Evolutionary conservation across 2,329 filamentous ascomycete genomes (phyloP), one percentile per base, ranked within the genome.

Genomic region (Trichoderma afroharzianum): DNA sequence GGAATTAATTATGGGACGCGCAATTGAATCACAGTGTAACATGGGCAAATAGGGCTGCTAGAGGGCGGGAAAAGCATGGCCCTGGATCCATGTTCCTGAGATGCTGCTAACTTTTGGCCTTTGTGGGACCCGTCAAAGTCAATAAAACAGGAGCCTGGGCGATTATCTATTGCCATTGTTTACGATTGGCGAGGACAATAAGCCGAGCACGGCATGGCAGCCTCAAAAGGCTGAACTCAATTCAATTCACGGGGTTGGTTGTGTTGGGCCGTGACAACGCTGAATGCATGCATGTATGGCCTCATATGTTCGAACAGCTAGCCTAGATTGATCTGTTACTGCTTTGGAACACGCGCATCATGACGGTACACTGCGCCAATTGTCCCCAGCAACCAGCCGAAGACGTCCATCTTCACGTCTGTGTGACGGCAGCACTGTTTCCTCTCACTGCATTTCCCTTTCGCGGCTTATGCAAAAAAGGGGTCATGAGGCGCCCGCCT

Each of bases 121-220:
- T 43, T 30, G 64, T 68, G 64, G 66, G 66, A 61, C 66, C 64
- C 36, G 55, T 68, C 57, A 68, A 59, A 68, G n/a, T 36, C 66
- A 36, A 61, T 50, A 58, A 33, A n/a, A 9, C 53, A 55, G 63
- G 43, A 36, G n/a, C n/a, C 62, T 28, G 28, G 21, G 21, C 33
- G 6, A 6, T 24, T n/a, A 28, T 26, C 36, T 67, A 59, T 68
- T 68, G 64, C 33, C 53, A 39, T 30, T 55, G 11, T 33, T 32
- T 50, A 28, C 28, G 15, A 58, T 11, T n/a, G 33, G 9, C 33
- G 33, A 67, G 26, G 33, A 47, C 36, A 63, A 63, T 63, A 43
- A 47, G 55, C 55, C 26, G 43, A 59, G 55, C 55, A n/a, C 4
- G 53, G 24, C 55, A n/a, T 8, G 53, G 24, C 53, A 30, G 11